phyloP scores from a whole-genome alignment of 2,329 filamentous ascomycete genomes.

The Remersonia thermophila region DNA sequence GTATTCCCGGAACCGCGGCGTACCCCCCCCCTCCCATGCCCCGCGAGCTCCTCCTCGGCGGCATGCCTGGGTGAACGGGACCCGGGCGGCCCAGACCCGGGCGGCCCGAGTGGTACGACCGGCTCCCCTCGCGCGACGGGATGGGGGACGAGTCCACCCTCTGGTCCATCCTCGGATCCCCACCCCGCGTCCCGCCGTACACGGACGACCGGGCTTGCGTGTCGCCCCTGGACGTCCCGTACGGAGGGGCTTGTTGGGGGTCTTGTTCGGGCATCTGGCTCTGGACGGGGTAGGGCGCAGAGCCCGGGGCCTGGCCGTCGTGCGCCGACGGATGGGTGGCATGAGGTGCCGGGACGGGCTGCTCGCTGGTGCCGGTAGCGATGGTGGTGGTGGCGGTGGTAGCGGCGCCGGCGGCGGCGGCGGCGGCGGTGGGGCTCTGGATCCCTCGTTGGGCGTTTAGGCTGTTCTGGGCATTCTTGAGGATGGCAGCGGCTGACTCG shows the following conservation, averaged over 20 bases:
- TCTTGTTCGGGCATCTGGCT: slow-evolving; percentile 21
- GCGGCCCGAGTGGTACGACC: slow-evolving; percentile 48
- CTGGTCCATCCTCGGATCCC: slow-evolving; percentile 49
- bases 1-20: slow-evolving; percentile 30
- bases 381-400: too few relatives aligned
- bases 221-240: slow-evolving; percentile 38
- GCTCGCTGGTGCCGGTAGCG: slow-evolving; percentile 5
- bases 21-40: slow-evolving; percentile 48
- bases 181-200: too few relatives aligned
- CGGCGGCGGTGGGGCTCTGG: too few relatives aligned
- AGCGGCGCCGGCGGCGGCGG: too few relatives aligned
- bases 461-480: slow-evolving; percentile 18
- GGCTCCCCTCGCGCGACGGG: slow-evolving; percentile 55
- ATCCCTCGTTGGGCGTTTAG: slow-evolving; percentile 16
- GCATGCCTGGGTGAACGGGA: slow-evolving; percentile 50
- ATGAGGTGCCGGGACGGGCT: slow-evolving; percentile 10
- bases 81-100: slow-evolving; percentile 38
- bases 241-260: slow-evolving; percentile 15
- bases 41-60: slow-evolving; percentile 66
- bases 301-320: slow-evolving; percentile 11
- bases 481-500: slow-evolving; percentile 18
- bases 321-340: slow-evolving; percentile 9
- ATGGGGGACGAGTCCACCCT: slow-evolving; percentile 49
- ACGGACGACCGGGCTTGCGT: slow-evolving; percentile 45
- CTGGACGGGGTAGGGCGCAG: slow-evolving; percentile 18